Conservation (phyloP, 257 asterid species). For the Cynanchum wilfordii region DNA sequence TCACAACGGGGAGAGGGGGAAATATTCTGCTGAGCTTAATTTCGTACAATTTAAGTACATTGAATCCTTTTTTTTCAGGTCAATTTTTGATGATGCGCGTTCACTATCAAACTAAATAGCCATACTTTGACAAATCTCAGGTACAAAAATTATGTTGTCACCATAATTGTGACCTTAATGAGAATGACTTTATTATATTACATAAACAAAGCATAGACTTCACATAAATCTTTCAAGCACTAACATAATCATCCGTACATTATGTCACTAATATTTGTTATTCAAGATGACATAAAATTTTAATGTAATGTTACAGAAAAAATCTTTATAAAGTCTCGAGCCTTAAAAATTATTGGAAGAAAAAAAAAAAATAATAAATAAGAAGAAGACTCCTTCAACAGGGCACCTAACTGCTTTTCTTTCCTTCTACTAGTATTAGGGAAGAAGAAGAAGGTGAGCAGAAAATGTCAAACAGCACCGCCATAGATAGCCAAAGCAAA, state of each 20-base stretch:
- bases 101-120: neutral
- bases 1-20: no score
- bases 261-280: no score
- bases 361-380: no score
- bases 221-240: no score
- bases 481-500: conserved; percentile 14
- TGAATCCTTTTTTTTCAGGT: neutral
- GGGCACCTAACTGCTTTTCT: neutral
- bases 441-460: neutral
- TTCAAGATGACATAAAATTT: no score
- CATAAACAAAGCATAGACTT: no score
- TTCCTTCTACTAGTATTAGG: neutral
- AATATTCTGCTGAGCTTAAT: conserved; percentile 5
- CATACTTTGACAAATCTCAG: neutral
- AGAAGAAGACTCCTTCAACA: neutral
- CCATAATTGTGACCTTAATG: neutral
- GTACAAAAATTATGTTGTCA: neutral
- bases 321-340: no score
- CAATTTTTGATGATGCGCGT: neutral
- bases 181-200: neutral
- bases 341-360: neutral
- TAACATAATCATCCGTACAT: no score
- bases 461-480: conserved; percentile 23
- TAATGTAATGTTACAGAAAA: no score
- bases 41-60: conserved; percentile 21